Base-by-base conservation (phyloP, 495 filamentous ascomycete species). In the Astrothelium macrocarpum region DNA sequence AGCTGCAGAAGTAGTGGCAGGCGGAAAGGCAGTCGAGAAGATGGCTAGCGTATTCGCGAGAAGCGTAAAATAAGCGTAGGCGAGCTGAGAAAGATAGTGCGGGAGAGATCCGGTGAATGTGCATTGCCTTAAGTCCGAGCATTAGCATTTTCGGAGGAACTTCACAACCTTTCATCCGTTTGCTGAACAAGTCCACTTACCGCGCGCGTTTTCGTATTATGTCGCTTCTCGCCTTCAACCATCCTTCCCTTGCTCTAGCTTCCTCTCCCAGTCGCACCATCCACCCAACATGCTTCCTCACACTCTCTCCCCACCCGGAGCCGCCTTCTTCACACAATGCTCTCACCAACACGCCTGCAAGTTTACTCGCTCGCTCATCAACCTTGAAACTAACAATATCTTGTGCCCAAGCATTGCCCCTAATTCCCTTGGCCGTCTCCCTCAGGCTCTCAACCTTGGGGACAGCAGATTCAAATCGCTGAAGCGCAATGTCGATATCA, bases 81-180 rank as follows among this genome's bases (percentile, higher is more conserved):
- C 93, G n/a, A 99, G 82, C 72, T 96, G 88, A 78, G 88, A 95
- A 70, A 97, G 91, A 75, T 99, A 97, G 10, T 89, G 82, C 18
- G 87, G 88, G 5, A 97, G 83, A 69, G 95, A 86, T 36, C 94
- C 94, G 73, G 95, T 90, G 74, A 97, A 97, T 63, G 93, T 86
- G 71, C 91, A 95, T 79, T 91, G 88, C 65, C 91, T 94, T n/a
- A 63, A 62, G 16, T 46, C 12, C 20, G 46, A 39, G 11, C 32
- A 73, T 80, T 71, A 79, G 43, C 18, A 20, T 49, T 18, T 9
- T 5, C 3, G n/a, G 5, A 5, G 14, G 14, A 5, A 14, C 5
- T 14, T 39, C 5, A 76, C 66, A 53, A 36, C 45, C 18, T 61
- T 46, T 46, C 45, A n/a, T 5, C 43, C 23, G 16, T 61, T 28